Conservation (phyloP, 495 filamentous ascomycete species). For the Penicillium steckii region DNA sequence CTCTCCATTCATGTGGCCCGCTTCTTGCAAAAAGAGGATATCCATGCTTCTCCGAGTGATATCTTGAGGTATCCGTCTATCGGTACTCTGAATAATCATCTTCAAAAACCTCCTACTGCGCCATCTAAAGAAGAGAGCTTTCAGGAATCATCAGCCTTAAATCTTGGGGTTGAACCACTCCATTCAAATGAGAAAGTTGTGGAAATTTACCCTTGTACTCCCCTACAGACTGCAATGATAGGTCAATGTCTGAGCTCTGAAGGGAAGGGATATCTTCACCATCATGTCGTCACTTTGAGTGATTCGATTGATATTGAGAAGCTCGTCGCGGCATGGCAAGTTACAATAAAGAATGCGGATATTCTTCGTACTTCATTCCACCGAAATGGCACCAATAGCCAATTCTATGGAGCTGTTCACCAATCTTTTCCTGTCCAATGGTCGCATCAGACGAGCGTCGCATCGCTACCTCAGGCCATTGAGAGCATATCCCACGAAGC, state of each 20-base stretch:
- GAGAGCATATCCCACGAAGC: background rate
- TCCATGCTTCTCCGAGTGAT: constrained; percentile 27
- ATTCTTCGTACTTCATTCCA: constrained; percentile 28
- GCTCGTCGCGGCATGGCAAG: background rate
- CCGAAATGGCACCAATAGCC: background rate
- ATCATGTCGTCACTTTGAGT: constrained; percentile 17
- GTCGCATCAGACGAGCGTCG: background rate
- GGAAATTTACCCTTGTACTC: constrained; percentile 22
- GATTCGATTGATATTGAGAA: background rate
- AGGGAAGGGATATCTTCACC: constrained; percentile 21
- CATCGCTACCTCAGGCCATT: background rate
- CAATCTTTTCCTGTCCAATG: background rate
- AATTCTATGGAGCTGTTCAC: constrained; percentile 17
- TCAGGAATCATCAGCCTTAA: background rate
- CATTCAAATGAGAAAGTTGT: constrained; percentile 1
- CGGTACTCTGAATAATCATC: constrained; percentile 11
- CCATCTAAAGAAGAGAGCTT: background rate
- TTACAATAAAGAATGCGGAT: background rate
- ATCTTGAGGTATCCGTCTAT: constrained; percentile 25
- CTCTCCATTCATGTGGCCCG: background rate
- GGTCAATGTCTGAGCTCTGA: constrained; percentile 23
- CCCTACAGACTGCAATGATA: constrained; percentile 31
- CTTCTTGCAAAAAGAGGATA: constrained; percentile 8
- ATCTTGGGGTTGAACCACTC: background rate
- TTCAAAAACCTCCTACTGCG: background rate